Conservation (phyloP, 306 rosid species). For the Trifolium pratense region DNA sequence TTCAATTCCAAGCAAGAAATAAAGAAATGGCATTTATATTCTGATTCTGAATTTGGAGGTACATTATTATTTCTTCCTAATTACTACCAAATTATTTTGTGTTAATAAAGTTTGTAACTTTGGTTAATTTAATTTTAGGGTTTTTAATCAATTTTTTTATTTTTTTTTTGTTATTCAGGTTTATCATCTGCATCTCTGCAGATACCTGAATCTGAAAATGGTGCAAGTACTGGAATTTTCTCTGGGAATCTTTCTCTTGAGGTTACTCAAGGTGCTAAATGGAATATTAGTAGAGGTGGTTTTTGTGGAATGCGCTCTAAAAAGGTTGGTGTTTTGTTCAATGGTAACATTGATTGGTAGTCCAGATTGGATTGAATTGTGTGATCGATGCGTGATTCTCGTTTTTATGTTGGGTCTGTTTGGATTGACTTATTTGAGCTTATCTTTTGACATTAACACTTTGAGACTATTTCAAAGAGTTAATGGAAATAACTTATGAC, state of each 20-base stretch:
- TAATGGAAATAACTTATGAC: too few species aligned
- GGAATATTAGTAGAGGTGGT: conserved; percentile 76
- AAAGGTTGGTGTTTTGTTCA: conserved; percentile 56
- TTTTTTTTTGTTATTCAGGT: too few species aligned
- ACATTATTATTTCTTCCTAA: not conserved
- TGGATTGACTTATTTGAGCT: too few species aligned
- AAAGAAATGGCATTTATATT: conserved; percentile 88
- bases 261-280: conserved; percentile 64
- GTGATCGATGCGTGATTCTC: conserved; percentile 1
- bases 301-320: conserved; percentile 97
- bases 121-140: conserved; percentile 1
- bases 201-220: conserved; percentile 71
- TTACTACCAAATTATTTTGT: not conserved
- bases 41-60: conserved; percentile 96
- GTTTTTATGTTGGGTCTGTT: not conserved
- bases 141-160: too few species aligned
- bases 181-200: conserved; percentile 89
- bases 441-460: too few species aligned
- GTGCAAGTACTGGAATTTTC: conserved; percentile 65
- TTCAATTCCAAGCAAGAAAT: conserved; percentile 84
- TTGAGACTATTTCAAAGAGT: too few species aligned
- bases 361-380: conserved; percentile 6
- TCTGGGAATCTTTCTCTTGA: conserved; percentile 84
- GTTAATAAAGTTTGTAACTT: conserved; percentile 20
- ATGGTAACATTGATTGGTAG: not conserved